Evolutionary conservation across 352 stramenopile genomes (phyloP).

Genomic region (Phytophthora pseudosyringae): DNA sequence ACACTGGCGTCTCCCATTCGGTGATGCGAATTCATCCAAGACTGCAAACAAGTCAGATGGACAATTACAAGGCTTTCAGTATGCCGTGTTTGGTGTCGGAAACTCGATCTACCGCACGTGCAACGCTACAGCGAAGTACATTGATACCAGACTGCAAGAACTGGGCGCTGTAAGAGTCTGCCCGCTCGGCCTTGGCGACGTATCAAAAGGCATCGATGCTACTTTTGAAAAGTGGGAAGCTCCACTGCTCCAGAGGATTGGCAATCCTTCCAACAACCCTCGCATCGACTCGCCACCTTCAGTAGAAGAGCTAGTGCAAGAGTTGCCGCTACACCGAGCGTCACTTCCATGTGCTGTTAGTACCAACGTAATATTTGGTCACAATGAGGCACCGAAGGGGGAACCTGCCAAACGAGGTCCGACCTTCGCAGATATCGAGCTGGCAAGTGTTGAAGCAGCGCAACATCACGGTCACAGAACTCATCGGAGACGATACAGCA

Average conservation of each 20-base stretch:
- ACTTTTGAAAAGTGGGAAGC: constrained; percentile 56
- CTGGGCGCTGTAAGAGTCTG: constrained; percentile 81
- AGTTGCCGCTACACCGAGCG: background rate
- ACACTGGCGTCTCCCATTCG: constrained; percentile 9
- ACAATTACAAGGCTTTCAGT: constrained; percentile 65
- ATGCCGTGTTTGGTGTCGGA: constrained; percentile 95
- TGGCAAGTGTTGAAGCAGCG: background rate
- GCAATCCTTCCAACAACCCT: too few relatives aligned
- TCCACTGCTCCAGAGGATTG: constrained; percentile 45
- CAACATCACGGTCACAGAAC: too few relatives aligned
- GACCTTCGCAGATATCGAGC: constrained; percentile 13
- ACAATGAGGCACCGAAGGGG: background rate
- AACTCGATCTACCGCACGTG: constrained; percentile 89
- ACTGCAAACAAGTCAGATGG: constrained; percentile 22
- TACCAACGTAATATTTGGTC: background rate
- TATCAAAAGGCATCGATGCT: constrained; percentile 86
- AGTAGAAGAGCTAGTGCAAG: background rate
- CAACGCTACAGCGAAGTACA: constrained; percentile 74
- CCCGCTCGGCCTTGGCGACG: constrained; percentile 91
- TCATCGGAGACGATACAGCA: background rate
- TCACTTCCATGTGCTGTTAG: background rate
- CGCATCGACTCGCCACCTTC: background rate
- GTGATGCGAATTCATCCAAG: constrained; percentile 2
- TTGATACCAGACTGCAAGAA: constrained; percentile 83
- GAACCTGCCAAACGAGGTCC: constrained; percentile 3